Evolutionary conservation across 2,329 filamentous ascomycete genomes (phyloP).

Genomic region (Botrytis fabae): DNA sequence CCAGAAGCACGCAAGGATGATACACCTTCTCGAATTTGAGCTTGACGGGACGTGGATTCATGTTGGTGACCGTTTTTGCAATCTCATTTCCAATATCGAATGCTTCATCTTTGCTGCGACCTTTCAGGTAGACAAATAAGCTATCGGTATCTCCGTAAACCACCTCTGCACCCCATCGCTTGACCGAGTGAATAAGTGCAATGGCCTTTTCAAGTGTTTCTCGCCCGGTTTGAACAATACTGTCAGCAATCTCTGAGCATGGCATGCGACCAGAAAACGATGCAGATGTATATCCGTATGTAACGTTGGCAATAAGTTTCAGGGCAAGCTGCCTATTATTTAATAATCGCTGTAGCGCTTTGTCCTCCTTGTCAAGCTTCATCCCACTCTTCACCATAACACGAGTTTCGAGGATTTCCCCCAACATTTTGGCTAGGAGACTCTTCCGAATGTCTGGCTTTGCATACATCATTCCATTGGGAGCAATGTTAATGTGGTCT

Average conservation of each 20-base stretch:
- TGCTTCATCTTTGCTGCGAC: constrained; percentile 81
- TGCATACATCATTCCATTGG: constrained; percentile 95
- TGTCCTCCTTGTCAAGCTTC: constrained; percentile 90
- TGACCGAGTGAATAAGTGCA: constrained; percentile 83
- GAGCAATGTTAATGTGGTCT: constrained; percentile 86
- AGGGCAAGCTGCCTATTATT: constrained; percentile 93
- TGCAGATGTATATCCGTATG: constrained; percentile 95
- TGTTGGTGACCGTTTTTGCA: constrained; percentile 78
- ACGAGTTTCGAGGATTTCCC: constrained; percentile 90
- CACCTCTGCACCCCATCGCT: constrained; percentile 89
- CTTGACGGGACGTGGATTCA: constrained; percentile 89
- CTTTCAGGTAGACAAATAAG: constrained; percentile 86
- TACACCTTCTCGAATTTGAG: constrained; percentile 99
- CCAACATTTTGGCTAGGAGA: constrained; percentile 91
- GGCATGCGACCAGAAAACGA: constrained; percentile 98
- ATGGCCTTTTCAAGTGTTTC: constrained; percentile 95
- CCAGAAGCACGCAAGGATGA: constrained; percentile 87
- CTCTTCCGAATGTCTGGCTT: constrained; percentile 85
- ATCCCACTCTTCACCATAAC: constrained; percentile 98
- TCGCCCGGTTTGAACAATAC: constrained; percentile 92
- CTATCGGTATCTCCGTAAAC: constrained; percentile 98
- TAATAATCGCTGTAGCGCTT: constrained; percentile 76
- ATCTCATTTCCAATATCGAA: constrained; percentile 95
- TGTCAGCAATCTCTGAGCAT: constrained; percentile 95
- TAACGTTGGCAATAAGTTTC: constrained; percentile 97